Percentiles rank a stretch among this genome's conserved stretches.
These are phyloP conservation scores for Flaveria sonorensis DNA, from an alignment of 129 eudicot genomes.

Conservation along the genomic window DNA sequence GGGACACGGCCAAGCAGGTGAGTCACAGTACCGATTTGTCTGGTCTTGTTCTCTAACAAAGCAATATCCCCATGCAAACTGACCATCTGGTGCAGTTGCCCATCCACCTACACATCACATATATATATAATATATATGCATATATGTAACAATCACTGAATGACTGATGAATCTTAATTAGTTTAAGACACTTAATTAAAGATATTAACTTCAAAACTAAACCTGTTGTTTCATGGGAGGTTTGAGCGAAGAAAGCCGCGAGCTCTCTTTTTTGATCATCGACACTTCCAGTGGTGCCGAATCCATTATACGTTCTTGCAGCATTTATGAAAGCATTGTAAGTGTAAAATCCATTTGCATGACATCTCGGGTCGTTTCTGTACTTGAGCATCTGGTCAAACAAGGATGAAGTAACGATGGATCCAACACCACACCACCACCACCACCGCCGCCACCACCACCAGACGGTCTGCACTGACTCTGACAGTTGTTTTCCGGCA, in stretches of 20 bases:
- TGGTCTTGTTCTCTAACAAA: conserved; percentile 41
- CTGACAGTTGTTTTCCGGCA: conserved; percentile 39
- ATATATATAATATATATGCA: neutral
- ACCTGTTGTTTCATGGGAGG: conserved; percentile 57
- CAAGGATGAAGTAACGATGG: conserved; percentile 33
- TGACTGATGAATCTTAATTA: too few relatives aligned
- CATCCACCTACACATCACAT: conserved; percentile 35
- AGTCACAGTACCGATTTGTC: conserved; percentile 27
- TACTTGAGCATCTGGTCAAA: conserved; percentile 54
- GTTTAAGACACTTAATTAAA: too few relatives aligned
- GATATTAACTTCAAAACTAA: neutral
- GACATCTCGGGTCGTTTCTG: conserved; percentile 46
- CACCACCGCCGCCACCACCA: conserved; percentile 16
- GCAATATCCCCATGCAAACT: conserved; percentile 68
- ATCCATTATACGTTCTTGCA: conserved; percentile 41
- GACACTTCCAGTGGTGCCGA: conserved; percentile 52
- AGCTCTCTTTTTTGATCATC: conserved; percentile 48
- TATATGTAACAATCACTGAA: too few relatives aligned
- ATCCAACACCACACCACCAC: conserved; percentile 32
- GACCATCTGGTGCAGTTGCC: conserved; percentile 64
- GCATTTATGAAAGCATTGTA: conserved; percentile 57
- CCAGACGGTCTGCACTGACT: conserved; percentile 41
- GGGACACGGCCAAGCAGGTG: conserved; percentile 40
- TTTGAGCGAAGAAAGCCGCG: conserved; percentile 71
- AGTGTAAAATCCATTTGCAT: conserved; percentile 47